Evolutionary conservation across 1,284 basidiomycete species (phyloP).

Genomic region (Cryptococcus maquisensis): DNA sequence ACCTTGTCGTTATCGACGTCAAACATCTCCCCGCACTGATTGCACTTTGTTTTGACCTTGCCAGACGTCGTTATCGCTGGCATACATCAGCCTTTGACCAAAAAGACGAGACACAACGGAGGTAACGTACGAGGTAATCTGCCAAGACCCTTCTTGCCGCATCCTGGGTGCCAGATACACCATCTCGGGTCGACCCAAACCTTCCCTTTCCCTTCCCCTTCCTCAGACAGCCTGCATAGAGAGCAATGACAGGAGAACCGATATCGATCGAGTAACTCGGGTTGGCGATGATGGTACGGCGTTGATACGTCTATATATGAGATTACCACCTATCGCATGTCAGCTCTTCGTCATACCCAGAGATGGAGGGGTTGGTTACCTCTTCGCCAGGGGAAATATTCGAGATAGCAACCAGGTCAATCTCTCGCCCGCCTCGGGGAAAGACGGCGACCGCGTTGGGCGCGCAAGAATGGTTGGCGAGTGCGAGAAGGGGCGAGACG

Average conservation of each 20-base stretch:
- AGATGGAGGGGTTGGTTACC: slow-evolving; percentile 50
- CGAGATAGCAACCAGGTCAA: slow-evolving; percentile 68
- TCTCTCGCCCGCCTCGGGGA: slow-evolving; percentile 55
- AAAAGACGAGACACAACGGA: not conserved
- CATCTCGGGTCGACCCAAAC: slow-evolving; percentile 62
- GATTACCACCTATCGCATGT: slow-evolving; percentile 53
- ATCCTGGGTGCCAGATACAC: slow-evolving; percentile 45
- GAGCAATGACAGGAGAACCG: slow-evolving; percentile 71
- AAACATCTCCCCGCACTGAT: slow-evolving; percentile 57
- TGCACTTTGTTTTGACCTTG: slow-evolving; percentile 48
- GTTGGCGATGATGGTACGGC: slow-evolving; percentile 58
- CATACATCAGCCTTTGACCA: not conserved
- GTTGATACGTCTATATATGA: slow-evolving; percentile 82
- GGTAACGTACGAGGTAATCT: slow-evolving; percentile 29
- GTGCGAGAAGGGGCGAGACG: slow-evolving; percentile 69
- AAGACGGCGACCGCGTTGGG: slow-evolving; percentile 90
- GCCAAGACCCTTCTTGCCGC: slow-evolving; percentile 10
- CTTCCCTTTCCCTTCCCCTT: slow-evolving; percentile 10
- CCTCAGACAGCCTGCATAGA: slow-evolving; percentile 52
- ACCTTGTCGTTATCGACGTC: slow-evolving; percentile 53
- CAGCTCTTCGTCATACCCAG: not conserved
- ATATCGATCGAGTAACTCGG: slow-evolving; percentile 66
- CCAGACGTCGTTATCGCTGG: slow-evolving; percentile 53
- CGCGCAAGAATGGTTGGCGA: slow-evolving; percentile 86
- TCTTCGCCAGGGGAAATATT: slow-evolving; percentile 65